These are phyloP conservation scores for Collybia mongolica DNA, from an alignment of 768 basidiomycete genomes.

Conservation along the genomic window DNA sequence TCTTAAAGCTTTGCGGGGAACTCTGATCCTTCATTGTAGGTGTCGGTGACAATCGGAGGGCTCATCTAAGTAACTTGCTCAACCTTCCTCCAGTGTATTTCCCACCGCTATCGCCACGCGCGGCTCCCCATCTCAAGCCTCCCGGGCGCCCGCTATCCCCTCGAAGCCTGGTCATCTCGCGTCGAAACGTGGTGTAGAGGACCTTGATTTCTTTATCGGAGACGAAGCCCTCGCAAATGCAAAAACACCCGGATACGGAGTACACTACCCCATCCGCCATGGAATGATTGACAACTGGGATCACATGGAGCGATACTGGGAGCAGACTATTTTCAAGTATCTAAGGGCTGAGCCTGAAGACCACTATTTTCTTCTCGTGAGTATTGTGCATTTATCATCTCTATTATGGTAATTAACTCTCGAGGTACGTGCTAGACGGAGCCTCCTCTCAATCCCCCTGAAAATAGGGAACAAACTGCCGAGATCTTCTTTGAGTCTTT, in stretches of 20 bases:
- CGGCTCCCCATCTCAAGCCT: slow-evolving; percentile 59
- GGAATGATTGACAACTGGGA: slow-evolving; percentile 99
- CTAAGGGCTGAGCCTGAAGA: slow-evolving; percentile 97
- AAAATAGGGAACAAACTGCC: slow-evolving; percentile 98
- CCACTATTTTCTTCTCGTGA: slow-evolving; percentile 94
- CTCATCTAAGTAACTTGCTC: slow-evolving; percentile 8
- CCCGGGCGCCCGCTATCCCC: slow-evolving; percentile 77
- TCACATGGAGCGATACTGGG: slow-evolving; percentile 99
- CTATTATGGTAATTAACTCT: background rate
- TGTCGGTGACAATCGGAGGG: slow-evolving; percentile 16
- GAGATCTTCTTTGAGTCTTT: slow-evolving; percentile 99
- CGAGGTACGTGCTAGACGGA: slow-evolving; percentile 68
- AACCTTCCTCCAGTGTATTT: slow-evolving; percentile 65
- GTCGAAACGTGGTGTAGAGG: slow-evolving; percentile 95
- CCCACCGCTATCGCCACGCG: slow-evolving; percentile 96
- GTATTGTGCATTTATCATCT: slow-evolving; percentile 25
- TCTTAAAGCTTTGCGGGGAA: slow-evolving; percentile 88
- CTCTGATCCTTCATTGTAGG: slow-evolving; percentile 97
- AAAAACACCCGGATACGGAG: slow-evolving; percentile 90
- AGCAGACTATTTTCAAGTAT: slow-evolving; percentile 99
- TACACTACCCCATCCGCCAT: slow-evolving; percentile 96
- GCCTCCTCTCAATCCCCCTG: slow-evolving; percentile 95
- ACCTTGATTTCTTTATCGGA: slow-evolving; percentile 99
- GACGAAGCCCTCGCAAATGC: slow-evolving; percentile 96
- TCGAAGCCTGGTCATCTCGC: slow-evolving; percentile 89